Evolutionary conservation across 768 basidiomycete species (phyloP), one percentile per base, ranked within the genome.

Genomic region (Cystofilobasidium bisporidii): DNA sequence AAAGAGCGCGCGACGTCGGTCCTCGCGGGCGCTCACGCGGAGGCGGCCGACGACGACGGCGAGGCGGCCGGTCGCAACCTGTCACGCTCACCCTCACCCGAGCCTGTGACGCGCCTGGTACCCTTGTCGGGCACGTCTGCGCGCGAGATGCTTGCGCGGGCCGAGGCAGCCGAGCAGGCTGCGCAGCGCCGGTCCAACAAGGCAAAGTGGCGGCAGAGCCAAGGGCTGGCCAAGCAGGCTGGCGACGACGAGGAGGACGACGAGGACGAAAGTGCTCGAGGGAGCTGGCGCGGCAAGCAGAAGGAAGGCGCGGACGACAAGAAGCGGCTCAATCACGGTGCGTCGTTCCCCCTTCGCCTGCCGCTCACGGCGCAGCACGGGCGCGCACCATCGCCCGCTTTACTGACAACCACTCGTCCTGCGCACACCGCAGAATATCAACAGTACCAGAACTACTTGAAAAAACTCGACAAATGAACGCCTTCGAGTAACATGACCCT

Each of bases 121-220:
- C 55, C 55, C 5, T 32, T 68, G 12, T 48, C 67, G 3, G 67
- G 67, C 22, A 56, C 60, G n/a, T 53, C 60, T 2, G 53, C 93
- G 22, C 88, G 83, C 61, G 87, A 89, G 33, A 81, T 96, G 69
- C 78, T 97, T 45, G 87, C 85, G 9, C 83, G 87, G 80, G 88
- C 91, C 70, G 80, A 83, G 45, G 86, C 83, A 20, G 83, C 82
- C 8, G 83, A 82, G 70, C 82, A 82, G 67, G 80, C 81, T 18
- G 83, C 86, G 64, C 89, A 89, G 75, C 81, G 86, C 71, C 83
- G 81, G 71, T 85, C 87, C 70, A 81, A 83, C 64, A 91, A 89
- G 75, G 87, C 89, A 9, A 72, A 73, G 48, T 78, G 78, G 78
- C 60, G 76, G 30, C 72, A 72, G 14, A 70, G 70, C 53, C 75